These are phyloP conservation scores for Penicillium sumatraense DNA, from an alignment of 2,329 filamentous ascomycete species.

Conservation along the genomic window DNA sequence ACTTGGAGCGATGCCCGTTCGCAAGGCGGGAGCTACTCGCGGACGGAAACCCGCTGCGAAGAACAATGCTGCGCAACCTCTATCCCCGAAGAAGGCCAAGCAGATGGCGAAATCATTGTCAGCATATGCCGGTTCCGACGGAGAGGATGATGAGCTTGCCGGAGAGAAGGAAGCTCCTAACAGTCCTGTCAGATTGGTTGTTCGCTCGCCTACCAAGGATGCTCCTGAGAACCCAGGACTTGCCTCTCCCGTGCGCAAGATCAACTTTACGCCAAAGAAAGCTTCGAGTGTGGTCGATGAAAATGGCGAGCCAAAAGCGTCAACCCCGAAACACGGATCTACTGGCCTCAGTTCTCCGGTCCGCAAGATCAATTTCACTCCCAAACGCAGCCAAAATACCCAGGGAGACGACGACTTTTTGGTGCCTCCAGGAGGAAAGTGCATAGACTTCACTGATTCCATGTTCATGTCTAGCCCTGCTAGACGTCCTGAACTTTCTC, in stretches of 20 bases:
- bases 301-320: conserved; percentile 36
- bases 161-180: conserved; percentile 38
- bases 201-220: conserved; percentile 41
- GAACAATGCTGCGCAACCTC: conserved; percentile 38
- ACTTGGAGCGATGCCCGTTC: conserved; percentile 51
- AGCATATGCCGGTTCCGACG: conserved; percentile 42
- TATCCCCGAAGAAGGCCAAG: conserved; percentile 55
- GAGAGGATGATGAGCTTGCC: conserved; percentile 50
- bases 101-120: conserved; percentile 49
- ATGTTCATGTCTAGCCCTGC: conserved; percentile 50
- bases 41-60: conserved; percentile 40
- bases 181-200: conserved; percentile 31
- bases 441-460: conserved; percentile 38
- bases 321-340: conserved; percentile 27
- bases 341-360: conserved; percentile 38
- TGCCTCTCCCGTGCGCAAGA: conserved; percentile 39
- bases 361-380: conserved; percentile 44
- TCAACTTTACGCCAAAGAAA: conserved; percentile 36
- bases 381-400: conserved; percentile 19
- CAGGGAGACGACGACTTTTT: conserved; percentile 26
- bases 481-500: conserved; percentile 48
- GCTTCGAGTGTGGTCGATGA: conserved; percentile 34
- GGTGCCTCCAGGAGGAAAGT: conserved; percentile 30
- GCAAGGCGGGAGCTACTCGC: conserved; percentile 41
- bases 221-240: conserved; percentile 32